Evolutionary conservation across 805 yeast genomes (phyloP), one percentile per base, ranked within the genome.

Genomic region (Candida methanosorbosa): DNA sequence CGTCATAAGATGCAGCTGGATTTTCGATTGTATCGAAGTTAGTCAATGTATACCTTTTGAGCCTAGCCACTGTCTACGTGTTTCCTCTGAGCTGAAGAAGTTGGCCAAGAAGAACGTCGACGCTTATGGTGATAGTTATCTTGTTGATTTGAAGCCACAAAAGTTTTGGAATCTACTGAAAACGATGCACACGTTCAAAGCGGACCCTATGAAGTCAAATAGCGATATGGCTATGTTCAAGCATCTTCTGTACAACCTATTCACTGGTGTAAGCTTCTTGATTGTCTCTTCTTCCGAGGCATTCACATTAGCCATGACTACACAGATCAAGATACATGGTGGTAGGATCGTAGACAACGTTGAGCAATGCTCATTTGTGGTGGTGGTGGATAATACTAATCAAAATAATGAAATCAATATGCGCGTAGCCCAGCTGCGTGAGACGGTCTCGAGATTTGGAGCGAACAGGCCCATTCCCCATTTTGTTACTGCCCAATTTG

Each of bases 1-100:
- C 46, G 62, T 90, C 0, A 49, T 86, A 7, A 66, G 57, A 34
- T 86, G 94, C 1, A 52, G 58, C 21, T 90, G 95, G 95, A 51
- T 85, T 5, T 61, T 75, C 30, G 88, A 83, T 43, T 76, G 92
- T 44, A 57, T 83, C 3, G 47, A 52, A 14, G 50, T 60, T 12
- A 46, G 52, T 2, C 34, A 45, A 2, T 30, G 75, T 2, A 53
- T 84, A 0, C 67, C 66, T 2, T 43, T 81, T 6, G 94, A 83
- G 43, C 81, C 84, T 1, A 48, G 53, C 16, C 80, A 84, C 46
- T 61, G 79, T 26, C 68, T 70, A 18, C 45, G 44, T 33, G 72
- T 68, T 2, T 61, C 64, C 5, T 50, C 59, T 3, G 38, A 36
- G 0, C 41, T 63, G 17, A 32, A 45, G 15, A 41, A 41, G 1